These are phyloP conservation scores for Geotrichum bryndzae DNA, from an alignment of 1,139 yeast species.

Conservation along the genomic window DNA sequence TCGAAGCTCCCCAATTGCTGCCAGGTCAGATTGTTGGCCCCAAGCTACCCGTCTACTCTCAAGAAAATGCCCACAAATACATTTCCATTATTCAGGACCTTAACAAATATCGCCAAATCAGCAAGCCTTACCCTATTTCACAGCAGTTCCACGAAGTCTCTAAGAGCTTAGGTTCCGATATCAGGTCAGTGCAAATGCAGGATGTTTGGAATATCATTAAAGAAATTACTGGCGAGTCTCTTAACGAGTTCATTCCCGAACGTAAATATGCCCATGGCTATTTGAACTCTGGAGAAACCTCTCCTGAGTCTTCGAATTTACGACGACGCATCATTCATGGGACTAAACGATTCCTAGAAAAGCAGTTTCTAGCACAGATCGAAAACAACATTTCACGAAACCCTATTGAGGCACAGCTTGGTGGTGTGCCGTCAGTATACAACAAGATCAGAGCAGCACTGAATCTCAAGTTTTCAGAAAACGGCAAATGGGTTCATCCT, in stretches of 20 bases:
- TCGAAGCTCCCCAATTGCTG: slow-evolving; percentile 26
- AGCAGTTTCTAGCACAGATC: slow-evolving; percentile 69
- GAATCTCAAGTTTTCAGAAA: slow-evolving; percentile 39
- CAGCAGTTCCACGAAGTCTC: slow-evolving; percentile 48
- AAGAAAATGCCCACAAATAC: slow-evolving; percentile 42
- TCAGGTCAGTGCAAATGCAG: slow-evolving; percentile 36
- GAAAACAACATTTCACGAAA: slow-evolving; percentile 64
- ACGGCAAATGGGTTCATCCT: slow-evolving; percentile 46
- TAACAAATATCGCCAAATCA: slow-evolving; percentile 59
- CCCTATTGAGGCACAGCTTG: slow-evolving; percentile 48
- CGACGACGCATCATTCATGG: slow-evolving; percentile 49
- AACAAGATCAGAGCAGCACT: slow-evolving; percentile 67
- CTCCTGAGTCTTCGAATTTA: slow-evolving; percentile 35
- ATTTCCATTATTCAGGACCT: slow-evolving; percentile 66
- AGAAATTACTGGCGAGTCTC: slow-evolving; percentile 30
- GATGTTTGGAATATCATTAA: slow-evolving; percentile 37
- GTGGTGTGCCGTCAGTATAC: slow-evolving; percentile 62
- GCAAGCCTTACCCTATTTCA: slow-evolving; percentile 46
- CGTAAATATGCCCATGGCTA: slow-evolving; percentile 43
- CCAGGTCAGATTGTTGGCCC: slow-evolving; percentile 16
- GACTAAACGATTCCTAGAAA: slow-evolving; percentile 59
- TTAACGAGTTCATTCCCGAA: slow-evolving; percentile 37
- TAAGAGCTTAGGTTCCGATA: slow-evolving; percentile 28
- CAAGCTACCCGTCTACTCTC: neutral
- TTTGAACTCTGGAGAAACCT: slow-evolving; percentile 21